phyloP scores from a whole-genome alignment of 2,329 filamentous ascomycete genomes.

The Scedosporium minutisporum region DNA sequence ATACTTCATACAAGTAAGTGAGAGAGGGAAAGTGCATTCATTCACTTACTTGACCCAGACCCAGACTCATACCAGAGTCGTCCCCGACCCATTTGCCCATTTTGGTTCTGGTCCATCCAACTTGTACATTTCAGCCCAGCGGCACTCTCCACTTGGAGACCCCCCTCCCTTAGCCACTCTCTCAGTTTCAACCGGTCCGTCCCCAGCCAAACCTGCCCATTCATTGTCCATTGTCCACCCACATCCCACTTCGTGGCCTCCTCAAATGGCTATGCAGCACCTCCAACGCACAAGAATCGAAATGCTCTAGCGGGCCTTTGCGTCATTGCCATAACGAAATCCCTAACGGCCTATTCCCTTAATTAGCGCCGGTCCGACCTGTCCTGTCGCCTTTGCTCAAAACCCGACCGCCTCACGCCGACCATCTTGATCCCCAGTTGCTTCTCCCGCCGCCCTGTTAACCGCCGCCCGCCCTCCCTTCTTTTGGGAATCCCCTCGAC shows the following conservation, averaged over 20 bases:
- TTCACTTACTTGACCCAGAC: not conserved
- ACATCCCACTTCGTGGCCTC: constrained; percentile 1
- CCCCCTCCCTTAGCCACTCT: not conserved
- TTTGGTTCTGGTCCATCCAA: not conserved
- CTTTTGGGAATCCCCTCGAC: not conserved
- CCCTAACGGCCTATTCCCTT: not conserved
- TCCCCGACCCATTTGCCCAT: not conserved
- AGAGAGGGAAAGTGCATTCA: not conserved
- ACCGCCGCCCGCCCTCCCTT: not conserved
- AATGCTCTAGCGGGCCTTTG: not conserved
- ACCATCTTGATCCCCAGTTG: not conserved
- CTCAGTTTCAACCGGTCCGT: not conserved
- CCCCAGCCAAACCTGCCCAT: not conserved
- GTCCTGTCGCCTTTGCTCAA: not conserved
- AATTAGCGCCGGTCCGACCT: not conserved
- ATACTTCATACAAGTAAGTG: too few species aligned
- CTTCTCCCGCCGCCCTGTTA: not conserved
- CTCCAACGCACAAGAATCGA: not conserved
- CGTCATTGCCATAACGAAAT: not conserved
- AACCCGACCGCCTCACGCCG: not conserved
- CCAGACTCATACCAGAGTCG: not conserved
- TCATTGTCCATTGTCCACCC: not conserved
- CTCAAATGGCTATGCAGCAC: not conserved
- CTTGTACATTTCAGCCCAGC: not conserved
- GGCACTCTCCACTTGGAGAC: not conserved